phyloP scores from a whole-genome alignment of 306 rosid species.

The Albizia julibrissin region DNA sequence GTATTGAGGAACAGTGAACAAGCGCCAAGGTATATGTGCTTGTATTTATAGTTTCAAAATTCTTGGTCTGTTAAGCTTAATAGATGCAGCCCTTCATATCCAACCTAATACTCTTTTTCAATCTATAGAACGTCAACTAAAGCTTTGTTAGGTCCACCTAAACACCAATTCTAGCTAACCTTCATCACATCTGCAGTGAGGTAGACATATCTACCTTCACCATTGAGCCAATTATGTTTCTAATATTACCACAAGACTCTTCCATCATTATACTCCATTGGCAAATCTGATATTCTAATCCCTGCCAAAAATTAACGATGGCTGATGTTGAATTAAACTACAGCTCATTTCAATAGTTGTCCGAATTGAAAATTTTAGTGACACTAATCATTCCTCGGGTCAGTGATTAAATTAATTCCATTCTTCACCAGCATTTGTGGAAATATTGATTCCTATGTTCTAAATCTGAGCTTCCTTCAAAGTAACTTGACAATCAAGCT shows the following conservation, averaged over 20 bases:
- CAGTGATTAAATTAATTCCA: background rate
- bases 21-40: slow-evolving; percentile 74
- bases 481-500: background rate
- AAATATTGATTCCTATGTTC: background rate
- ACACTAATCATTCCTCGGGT: background rate
- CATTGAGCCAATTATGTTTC: background rate
- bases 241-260: background rate
- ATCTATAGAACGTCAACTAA: background rate
- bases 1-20: slow-evolving; percentile 89
- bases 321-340: background rate
- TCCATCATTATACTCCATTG: background rate
- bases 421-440: background rate
- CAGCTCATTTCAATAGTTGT: background rate
- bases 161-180: background rate
- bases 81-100: background rate
- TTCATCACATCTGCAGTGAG: background rate
- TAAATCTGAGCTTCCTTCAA: background rate
- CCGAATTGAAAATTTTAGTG: background rate
- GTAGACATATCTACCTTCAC: background rate
- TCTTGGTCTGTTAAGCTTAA: background rate
- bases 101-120: background rate
- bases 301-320: background rate
- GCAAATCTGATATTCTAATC: background rate
- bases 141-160: background rate
- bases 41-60: slow-evolving; percentile 19